Percentiles rank a stretch among this genome's conserved stretches.
These are phyloP conservation scores for Claviceps quebecensis DNA, from an alignment of 2,329 filamentous ascomycete genomes.

Conservation along the genomic window DNA sequence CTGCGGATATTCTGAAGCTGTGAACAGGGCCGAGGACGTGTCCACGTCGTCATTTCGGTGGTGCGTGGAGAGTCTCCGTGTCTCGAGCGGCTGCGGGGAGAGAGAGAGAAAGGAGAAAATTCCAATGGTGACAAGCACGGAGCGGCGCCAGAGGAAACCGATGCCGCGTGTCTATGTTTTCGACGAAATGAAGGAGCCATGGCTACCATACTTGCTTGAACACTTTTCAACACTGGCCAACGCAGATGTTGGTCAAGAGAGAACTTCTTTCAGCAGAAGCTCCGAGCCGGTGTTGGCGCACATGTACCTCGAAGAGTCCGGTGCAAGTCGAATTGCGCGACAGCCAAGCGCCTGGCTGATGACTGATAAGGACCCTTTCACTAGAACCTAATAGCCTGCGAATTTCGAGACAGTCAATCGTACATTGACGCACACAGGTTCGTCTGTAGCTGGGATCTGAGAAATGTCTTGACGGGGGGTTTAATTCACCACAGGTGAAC, in stretches of 20 bases:
- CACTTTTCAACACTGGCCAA: background rate
- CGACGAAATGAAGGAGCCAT: background rate
- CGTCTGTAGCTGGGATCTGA: background rate
- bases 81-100: slow-evolving; percentile 5
- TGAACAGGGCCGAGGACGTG: background rate
- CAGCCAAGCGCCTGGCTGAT: background rate
- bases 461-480: background rate
- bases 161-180: background rate
- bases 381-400: background rate
- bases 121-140: slow-evolving; percentile 1
- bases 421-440: background rate
- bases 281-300: background rate
- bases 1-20: background rate
- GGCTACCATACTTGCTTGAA: background rate
- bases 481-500: background rate
- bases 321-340: background rate
- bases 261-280: background rate
- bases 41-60: background rate
- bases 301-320: background rate
- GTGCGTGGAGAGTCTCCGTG: background rate
- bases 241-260: background rate
- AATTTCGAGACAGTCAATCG: background rate
- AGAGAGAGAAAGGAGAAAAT: slow-evolving; percentile 2
- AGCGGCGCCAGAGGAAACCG: slow-evolving; percentile 1
- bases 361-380: background rate